Evolutionary conservation across 1,284 basidiomycete genomes (phyloP), one percentile per base, ranked within the genome.

Genomic region (Ustilago loliicola): DNA sequence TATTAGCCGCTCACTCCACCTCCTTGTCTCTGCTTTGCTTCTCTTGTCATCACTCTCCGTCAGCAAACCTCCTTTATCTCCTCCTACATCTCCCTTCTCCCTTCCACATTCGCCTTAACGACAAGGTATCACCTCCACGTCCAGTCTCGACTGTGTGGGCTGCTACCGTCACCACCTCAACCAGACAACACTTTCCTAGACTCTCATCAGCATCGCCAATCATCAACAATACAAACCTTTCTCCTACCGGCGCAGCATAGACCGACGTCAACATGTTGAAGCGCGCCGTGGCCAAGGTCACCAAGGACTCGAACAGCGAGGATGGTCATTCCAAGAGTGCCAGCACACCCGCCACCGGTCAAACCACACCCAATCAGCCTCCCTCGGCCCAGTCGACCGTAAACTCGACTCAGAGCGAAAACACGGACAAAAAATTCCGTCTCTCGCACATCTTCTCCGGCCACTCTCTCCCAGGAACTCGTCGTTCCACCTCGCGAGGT

Each of bases 121-220:
- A 32, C 64, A 42, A 47, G 61, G 58, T 61, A 25, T 61, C 61
- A 68, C 71, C 63, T 77, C 70, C 62, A 65, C 66, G 70, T 77
- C 75, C 66, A 70, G 75, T 77, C 70, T 77, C 75, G 75, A 77
- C 75, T 66, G 69, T 73, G 71, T 73, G 65, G 71, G 66, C 62
- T 68, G 58, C 58, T 68, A 56, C 51, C 64, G 67, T 54, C 42
- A 55, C 48, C 30, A 40, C 13, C 42, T 21, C 40, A 30, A 38
- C 27, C 15, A 34, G 19, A 38, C 19, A 47, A 51, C 19, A 57
- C 48, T 36, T n/a, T 34, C 25, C 29, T 32, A 10, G 10, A n/a
- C 52, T 62, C 48, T 51, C 34, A 13, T n/a, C 40, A 36, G 40
- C 45, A 21, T 32, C 17, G 34, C 6, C 25, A 10, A 40, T 25